Evolutionary conservation across 495 filamentous ascomycete species (phyloP).

Genomic region (Podospora sp.): DNA sequence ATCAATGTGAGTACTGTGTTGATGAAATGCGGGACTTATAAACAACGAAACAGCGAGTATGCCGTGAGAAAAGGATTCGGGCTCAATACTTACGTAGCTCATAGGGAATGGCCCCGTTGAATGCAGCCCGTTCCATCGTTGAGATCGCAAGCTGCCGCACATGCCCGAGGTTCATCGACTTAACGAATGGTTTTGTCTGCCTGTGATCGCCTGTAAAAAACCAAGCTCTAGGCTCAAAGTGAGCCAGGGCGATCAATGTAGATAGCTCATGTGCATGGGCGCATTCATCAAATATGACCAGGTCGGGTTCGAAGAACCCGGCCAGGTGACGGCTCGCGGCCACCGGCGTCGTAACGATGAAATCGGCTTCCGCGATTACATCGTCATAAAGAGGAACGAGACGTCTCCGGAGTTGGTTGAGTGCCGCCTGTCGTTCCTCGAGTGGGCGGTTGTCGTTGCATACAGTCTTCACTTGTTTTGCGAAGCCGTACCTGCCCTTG

Average conservation of each 20-base stretch:
- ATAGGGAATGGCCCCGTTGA: conserved; percentile 11
- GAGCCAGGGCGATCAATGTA: conserved; percentile 31
- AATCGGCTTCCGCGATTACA: conserved; percentile 25
- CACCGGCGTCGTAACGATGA: conserved; percentile 34
- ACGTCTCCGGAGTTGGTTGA: not conserved
- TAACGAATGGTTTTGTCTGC: conserved; percentile 33
- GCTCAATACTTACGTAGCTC: conserved; percentile 17
- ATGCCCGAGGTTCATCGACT: conserved; percentile 13
- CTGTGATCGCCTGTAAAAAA: conserved; percentile 34
- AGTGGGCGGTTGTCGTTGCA: not conserved
- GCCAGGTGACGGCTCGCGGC: conserved; percentile 25
- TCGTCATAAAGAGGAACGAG: conserved; percentile 27
- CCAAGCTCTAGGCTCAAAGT: conserved; percentile 32
- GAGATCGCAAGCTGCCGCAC: conserved; percentile 22
- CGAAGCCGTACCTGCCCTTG: not conserved
- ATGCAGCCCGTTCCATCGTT: conserved; percentile 31
- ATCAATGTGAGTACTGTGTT: not conserved
- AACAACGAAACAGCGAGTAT: too few relatives aligned
- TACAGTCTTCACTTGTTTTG: not conserved
- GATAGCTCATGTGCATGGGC: conserved; percentile 32
- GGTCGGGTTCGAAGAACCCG: conserved; percentile 28
- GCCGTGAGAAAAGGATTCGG: not conserved
- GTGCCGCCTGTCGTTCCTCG: not conserved
- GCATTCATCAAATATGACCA: conserved; percentile 33
- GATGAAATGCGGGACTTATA: not conserved